Base-by-base conservation (phyloP, 164 flowering plant genomes). In the Cinnamomum chago region DNA sequence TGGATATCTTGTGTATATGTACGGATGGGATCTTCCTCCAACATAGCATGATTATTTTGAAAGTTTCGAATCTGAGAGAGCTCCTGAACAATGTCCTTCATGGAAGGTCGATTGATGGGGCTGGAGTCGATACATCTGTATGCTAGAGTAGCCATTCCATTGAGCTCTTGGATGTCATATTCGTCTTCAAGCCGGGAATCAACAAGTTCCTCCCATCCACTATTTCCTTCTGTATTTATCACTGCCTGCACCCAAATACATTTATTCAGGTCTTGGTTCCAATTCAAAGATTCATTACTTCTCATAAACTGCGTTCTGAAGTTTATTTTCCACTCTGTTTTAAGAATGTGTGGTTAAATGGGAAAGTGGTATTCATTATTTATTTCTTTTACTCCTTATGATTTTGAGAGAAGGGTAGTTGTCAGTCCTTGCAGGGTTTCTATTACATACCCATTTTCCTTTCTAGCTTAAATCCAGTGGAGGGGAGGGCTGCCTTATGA, bases 181-280 rank as follows among this genome's bases (percentile, higher is more conserved):
- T 83, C 85, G 68, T 95, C 92, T 13, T 87, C 92, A 1, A 95
- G 87, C 62, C 87, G 85, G 50, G 93, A 83, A 78, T 93, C 98
- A 1, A 79, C 90, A 62, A 95, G 87, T 84, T 95, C 99, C 68
- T 93, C 99, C 98, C 98, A 95, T 50, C 94, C 97, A 66, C 76
- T 88, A 77, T 82, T 89, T 14, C 94, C 98, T 17, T 88, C 99
- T 0, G 87, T 70, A 70, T 78, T 84, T 88, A 95, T 85, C 40
- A 98, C 94, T 9, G 97, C 99, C 99, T 95, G 65, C 10, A 35
- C 47, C 1, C 47, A 35, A 35, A 35, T 35, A 5, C 10, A 35
- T 35, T 35, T 35, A 35, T 35, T 35, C 47, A 35, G 47, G 47
- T 35, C 47, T 35, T 35, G 47, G 47, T 35, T 35, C 10, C 47